Evolutionary conservation across 345 rosid genomes (phyloP), one percentile per base, ranked within the genome.

Genomic region (Gossypium sturtianum): DNA sequence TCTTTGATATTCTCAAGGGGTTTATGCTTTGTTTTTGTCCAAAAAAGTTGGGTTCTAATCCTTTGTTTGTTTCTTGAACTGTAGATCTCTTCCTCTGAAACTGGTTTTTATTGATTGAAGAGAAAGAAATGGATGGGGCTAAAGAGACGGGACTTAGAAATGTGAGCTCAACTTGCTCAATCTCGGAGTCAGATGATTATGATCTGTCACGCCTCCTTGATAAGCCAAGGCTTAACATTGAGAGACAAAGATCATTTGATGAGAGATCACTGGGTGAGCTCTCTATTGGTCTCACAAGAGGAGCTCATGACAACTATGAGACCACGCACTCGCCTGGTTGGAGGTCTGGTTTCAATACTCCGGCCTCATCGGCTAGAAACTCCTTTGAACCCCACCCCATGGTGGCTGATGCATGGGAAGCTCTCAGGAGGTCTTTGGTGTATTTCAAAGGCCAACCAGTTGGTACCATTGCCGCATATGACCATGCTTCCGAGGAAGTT

Each of bases 401-500:
- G 94, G 90, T 94, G 69, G 96, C 95, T 20, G 98, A 94, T 45
- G 98, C 98, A 12, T 94, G 98, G 98, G 97, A 94, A 58, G 87
- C 98, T 61, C 84, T 94, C 7, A 78, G 98, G n/a, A 82, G 87
- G 52, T 89, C 98, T 8, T 79, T 91, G 76, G 98, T 94, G 73
- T 76, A 83, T 83, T 94, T 86, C 78, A 87, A 90, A 76, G 85
- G 87, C 80, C 98, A 91, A 79, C 95, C 98, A 0, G 92, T 93
- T 68, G 98, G 98, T 67, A 93, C 98, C 61, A 83, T 94, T 23
- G 98, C 97, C 3, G 98, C 98, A 0, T 75, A 75, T 76, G 98
- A 94, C 80, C 62, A 57, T 57, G 62, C 62, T 57, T 57, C 62
- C 15, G 62, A 94, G 75, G 98, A 94, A 82, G 96, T 93, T 71